Conservation (phyloP, 306 rosid species). For the Cucumis cinereus region DNA sequence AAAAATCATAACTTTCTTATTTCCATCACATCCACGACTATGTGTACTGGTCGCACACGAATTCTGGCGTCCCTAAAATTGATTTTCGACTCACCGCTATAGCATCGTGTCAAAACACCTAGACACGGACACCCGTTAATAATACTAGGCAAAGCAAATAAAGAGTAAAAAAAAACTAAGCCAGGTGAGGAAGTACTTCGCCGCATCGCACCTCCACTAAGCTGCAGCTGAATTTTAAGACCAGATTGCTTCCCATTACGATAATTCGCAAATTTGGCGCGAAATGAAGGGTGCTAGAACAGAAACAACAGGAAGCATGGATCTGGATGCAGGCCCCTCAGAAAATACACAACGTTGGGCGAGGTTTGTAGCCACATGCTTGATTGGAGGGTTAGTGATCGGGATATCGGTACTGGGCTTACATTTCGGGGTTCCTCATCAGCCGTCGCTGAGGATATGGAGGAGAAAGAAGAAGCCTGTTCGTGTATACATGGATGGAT, state of each 20-base stretch:
- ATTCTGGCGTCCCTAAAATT: neutral
- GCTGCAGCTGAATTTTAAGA: neutral
- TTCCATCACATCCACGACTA: neutral
- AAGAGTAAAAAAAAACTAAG: neutral
- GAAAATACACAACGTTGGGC: conserved; percentile 25
- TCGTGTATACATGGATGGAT: conserved; percentile 45
- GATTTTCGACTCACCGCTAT: neutral
- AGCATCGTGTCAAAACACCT: neutral
- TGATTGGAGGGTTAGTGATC: conserved; percentile 51
- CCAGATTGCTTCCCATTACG: neutral
- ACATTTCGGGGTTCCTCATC: conserved; percentile 9
- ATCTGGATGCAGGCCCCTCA: conserved; percentile 21
- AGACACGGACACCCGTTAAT: neutral
- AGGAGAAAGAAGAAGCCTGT: conserved; percentile 54
- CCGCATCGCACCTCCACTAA: neutral
- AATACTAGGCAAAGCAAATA: neutral
- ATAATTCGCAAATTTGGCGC: neutral
- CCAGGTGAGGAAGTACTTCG: neutral
- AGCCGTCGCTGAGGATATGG: conserved; percentile 21
- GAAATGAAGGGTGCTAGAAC: neutral
- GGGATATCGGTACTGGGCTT: conserved; percentile 37
- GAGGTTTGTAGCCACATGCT: conserved; percentile 40
- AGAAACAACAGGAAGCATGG: conserved; percentile 19
- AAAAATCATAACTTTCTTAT: too few species aligned
- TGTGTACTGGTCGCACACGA: neutral